A percentile compares a stretch with the other conserved stretches of the same genome.
phyloP scores from a whole-genome alignment of 1,284 basidiomycete species.

The Ceratobasidium theobromae region DNA sequence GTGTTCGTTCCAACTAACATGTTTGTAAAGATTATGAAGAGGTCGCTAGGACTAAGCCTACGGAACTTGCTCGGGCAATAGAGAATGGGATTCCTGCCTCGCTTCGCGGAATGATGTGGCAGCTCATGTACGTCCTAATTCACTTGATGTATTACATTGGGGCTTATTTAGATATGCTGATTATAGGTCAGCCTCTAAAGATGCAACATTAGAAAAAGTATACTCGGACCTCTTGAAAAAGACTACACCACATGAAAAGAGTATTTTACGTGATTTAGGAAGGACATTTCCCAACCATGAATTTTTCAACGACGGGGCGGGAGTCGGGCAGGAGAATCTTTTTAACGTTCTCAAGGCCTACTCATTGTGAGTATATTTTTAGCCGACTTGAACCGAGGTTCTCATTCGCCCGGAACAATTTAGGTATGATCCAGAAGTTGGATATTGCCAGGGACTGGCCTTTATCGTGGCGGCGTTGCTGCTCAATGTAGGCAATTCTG shows the following conservation, averaged over 20 bases:
- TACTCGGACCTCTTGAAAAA: conserved; percentile 87
- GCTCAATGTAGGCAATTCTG: conserved; percentile 67
- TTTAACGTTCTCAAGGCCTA: conserved; percentile 99
- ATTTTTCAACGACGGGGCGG: conserved; percentile 89
- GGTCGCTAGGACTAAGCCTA: conserved; percentile 75
- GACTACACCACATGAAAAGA: conserved; percentile 86
- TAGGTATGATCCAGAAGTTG: conserved; percentile 91
- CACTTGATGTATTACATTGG: neutral
- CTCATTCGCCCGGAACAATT: neutral
- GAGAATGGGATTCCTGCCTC: conserved; percentile 87
- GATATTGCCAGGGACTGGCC: conserved; percentile 95
- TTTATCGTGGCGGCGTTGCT: conserved; percentile 94
- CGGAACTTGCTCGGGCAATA: conserved; percentile 85
- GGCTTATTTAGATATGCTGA: conserved; percentile 17
- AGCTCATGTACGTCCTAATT: conserved; percentile 74
- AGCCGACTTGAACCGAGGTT: neutral
- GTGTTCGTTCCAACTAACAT: conserved; percentile 1
- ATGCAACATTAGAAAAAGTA: conserved; percentile 78
- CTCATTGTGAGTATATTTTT: conserved; percentile 61
- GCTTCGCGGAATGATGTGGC: conserved; percentile 95
- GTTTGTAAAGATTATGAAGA: conserved; percentile 69
- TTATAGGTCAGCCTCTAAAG: conserved; percentile 82
- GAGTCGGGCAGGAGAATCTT: conserved; percentile 92
- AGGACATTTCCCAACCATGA: conserved; percentile 98
- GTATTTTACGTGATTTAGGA: conserved; percentile 87